Conservation (phyloP, 164 flowering plant species). For the Amborella trichopoda region DNA sequence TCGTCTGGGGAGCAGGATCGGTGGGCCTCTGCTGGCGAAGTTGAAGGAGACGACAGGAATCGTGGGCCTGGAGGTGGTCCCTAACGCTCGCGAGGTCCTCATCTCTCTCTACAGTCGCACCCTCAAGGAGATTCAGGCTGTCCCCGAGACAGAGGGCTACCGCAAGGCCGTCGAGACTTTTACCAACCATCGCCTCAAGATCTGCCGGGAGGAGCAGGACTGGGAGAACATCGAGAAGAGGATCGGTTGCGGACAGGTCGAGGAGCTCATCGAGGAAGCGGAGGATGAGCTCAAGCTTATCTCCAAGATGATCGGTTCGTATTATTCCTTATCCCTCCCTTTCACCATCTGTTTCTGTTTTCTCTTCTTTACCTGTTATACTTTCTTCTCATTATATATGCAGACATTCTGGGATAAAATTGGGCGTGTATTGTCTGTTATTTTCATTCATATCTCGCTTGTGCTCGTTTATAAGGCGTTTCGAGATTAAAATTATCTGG, state of each 20-base stretch:
- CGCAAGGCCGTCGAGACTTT: slow-evolving; percentile 90
- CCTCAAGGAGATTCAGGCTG: slow-evolving; percentile 76
- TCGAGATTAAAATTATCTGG: no score
- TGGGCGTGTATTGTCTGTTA: no score
- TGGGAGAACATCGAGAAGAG: slow-evolving; percentile 89
- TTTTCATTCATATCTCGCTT: no score
- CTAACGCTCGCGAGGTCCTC: slow-evolving; percentile 81
- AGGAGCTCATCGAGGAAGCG: slow-evolving; percentile 95
- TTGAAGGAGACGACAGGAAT: slow-evolving; percentile 98
- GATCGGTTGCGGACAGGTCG: slow-evolving; percentile 92
- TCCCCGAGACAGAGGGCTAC: slow-evolving; percentile 91
- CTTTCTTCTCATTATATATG: no score
- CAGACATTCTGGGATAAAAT: no score
- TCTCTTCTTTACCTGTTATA: no score
- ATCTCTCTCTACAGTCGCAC: slow-evolving; percentile 72
- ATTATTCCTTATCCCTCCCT: background rate
- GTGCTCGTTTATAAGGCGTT: no score
- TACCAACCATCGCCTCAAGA: slow-evolving; percentile 72
- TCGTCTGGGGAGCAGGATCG: slow-evolving; percentile 60
- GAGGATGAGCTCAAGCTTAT: slow-evolving; percentile 84
- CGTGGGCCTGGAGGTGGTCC: slow-evolving; percentile 89
- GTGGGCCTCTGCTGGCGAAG: slow-evolving; percentile 76
- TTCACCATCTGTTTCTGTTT: background rate
- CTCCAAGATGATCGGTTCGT: slow-evolving; percentile 67
- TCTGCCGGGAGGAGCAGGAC: slow-evolving; percentile 78